Evolutionary conservation across 345 rosid species (phyloP).

Genomic region (Sisymbrium altissimum): DNA sequence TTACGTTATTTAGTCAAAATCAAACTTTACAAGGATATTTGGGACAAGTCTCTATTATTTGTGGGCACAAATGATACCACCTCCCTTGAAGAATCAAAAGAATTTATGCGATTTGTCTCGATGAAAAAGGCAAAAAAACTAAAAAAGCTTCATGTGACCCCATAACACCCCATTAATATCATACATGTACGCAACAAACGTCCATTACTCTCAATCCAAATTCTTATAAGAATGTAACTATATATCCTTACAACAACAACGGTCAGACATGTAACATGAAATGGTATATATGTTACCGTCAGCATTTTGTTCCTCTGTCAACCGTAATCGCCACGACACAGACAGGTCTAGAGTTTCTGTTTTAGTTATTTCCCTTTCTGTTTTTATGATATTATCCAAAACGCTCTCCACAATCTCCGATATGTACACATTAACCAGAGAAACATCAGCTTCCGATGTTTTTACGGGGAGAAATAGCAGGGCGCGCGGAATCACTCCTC

Average conservation of each 20-base stretch:
- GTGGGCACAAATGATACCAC: no score
- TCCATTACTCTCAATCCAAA: not conserved
- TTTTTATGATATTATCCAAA: constrained; percentile 15
- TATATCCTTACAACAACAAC: constrained; percentile 6
- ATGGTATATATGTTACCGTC: constrained; percentile 11
- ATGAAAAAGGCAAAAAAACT: no score
- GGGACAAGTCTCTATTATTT: no score
- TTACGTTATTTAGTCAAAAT: no score
- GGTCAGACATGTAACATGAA: constrained; percentile 1
- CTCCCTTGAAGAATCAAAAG: no score
- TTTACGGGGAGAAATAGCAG: not conserved
- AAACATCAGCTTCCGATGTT: constrained; percentile 25
- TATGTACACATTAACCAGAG: constrained; percentile 36
- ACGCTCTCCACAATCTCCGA: constrained; percentile 22
- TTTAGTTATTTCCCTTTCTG: not conserved
- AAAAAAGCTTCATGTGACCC: not conserved
- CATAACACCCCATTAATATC: not conserved
- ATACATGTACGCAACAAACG: not conserved
- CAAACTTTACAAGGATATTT: no score
- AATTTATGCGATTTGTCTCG: no score
- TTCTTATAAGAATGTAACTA: constrained; percentile 16
- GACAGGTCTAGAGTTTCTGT: constrained; percentile 8
- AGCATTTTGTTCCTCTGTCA: constrained; percentile 8
- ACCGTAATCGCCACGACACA: constrained; percentile 10
- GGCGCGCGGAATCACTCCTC: not conserved